phyloP scores from a whole-genome alignment of 2,329 filamentous ascomycete genomes.

The Bertia moriformis region DNA sequence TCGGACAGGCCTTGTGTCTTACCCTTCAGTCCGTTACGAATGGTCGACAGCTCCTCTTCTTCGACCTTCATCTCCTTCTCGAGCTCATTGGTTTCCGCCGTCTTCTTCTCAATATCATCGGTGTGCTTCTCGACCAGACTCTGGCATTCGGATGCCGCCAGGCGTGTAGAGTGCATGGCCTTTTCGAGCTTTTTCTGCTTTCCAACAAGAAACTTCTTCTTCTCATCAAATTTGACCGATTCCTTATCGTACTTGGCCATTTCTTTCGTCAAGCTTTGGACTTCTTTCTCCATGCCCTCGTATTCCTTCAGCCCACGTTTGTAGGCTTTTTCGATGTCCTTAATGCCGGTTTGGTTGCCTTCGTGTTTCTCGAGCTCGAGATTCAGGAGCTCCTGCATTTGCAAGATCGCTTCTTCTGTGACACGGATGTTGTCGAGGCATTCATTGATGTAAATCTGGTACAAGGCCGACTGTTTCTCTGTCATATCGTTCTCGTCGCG shows the following conservation, averaged over 20 bases:
- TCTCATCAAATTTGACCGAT: constrained; percentile 92
- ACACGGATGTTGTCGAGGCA: constrained; percentile 80
- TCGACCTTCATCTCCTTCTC: constrained; percentile 66
- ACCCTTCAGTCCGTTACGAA: constrained; percentile 77
- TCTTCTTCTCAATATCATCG: constrained; percentile 64
- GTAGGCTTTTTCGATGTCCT: constrained; percentile 73
- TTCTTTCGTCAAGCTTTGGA: constrained; percentile 68
- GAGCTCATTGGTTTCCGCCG: constrained; percentile 59
- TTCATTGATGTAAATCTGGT: constrained; percentile 80
- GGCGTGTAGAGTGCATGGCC: constrained; percentile 62
- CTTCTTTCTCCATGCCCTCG: constrained; percentile 67
- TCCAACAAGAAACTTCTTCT: constrained; percentile 78
- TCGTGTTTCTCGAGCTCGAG: constrained; percentile 82
- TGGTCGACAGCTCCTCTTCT: constrained; percentile 67
- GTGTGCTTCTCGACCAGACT: constrained; percentile 65
- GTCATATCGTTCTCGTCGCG: constrained; percentile 85
- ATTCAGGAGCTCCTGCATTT: constrained; percentile 77
- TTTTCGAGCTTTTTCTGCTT: constrained; percentile 96
- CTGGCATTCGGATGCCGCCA: constrained; percentile 58
- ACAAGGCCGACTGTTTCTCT: constrained; percentile 78
- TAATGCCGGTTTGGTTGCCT: constrained; percentile 80
- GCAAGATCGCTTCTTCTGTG: constrained; percentile 75
- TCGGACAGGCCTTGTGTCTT: constrained; percentile 94
- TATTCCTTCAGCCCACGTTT: constrained; percentile 71
- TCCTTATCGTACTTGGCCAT: constrained; percentile 91